Percentiles rank a stretch among this genome's conserved stretches.
Conservation (phyloP, 495 filamentous ascomycete genomes). For the Tuber aestivum region DNA sequence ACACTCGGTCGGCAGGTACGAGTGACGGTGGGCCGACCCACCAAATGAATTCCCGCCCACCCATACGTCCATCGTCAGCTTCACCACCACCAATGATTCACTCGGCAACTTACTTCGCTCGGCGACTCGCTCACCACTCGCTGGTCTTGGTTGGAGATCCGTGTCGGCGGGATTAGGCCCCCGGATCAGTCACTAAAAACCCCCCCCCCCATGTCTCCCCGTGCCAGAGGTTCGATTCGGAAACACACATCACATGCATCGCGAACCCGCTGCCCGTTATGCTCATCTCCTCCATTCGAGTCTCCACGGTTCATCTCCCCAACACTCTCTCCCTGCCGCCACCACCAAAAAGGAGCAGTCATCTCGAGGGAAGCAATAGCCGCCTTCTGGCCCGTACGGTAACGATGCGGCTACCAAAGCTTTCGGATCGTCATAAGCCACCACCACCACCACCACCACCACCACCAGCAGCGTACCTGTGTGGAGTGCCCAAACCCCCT, state of each 20-base stretch:
- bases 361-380: neutral
- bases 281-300: neutral
- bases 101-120: neutral
- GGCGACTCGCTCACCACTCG: neutral
- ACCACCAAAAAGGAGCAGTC: neutral
- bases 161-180: neutral
- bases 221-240: neutral
- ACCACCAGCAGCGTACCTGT: neutral
- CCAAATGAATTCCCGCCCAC: neutral
- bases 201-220: neutral
- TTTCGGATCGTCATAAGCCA: neutral
- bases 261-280: neutral
- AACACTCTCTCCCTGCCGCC: neutral
- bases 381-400: neutral
- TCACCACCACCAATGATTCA: constrained; percentile 1
- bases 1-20: neutral
- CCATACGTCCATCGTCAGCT: neutral
- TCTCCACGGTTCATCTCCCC: neutral
- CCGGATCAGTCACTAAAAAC: neutral
- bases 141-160: neutral
- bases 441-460: neutral
- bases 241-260: neutral
- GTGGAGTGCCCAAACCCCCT: neutral
- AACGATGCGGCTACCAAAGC: neutral
- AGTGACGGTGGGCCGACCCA: neutral